A percentile compares a stretch with the other conserved stretches of the same genome.
Evolutionary conservation across 2,329 filamentous ascomycete species (phyloP).

Genomic region (Chaetomium globosum): DNA sequence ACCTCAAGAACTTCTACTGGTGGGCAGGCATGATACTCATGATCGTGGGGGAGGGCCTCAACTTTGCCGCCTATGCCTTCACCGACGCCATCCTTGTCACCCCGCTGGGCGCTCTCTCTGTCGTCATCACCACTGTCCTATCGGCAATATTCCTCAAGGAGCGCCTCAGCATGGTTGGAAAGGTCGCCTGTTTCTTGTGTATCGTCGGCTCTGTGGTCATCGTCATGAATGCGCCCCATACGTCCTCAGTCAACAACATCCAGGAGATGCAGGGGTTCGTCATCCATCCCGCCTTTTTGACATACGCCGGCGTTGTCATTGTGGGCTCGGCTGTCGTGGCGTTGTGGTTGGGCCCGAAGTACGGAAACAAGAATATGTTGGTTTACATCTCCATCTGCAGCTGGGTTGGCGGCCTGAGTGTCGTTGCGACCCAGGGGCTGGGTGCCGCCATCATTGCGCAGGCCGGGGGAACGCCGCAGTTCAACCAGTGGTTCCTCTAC

Average conservation of each 20-base stretch:
- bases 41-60: constrained; percentile 95
- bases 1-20: constrained; percentile 93
- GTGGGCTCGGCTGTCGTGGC: constrained; percentile 72
- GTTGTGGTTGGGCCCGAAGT: constrained; percentile 80
- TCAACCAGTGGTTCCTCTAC: constrained; percentile 97
- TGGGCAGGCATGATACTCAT: constrained; percentile 95
- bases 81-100: constrained; percentile 96
- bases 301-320: constrained; percentile 81
- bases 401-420: constrained; percentile 88
- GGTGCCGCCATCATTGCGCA: constrained; percentile 90
- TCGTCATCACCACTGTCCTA: constrained; percentile 87
- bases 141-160: constrained; percentile 97
- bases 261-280: constrained; percentile 91
- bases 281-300: constrained; percentile 81
- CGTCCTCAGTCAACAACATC: constrained; percentile 83
- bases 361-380: constrained; percentile 96
- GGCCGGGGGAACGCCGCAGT: constrained; percentile 78
- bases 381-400: constrained; percentile 97
- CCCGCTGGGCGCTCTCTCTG: constrained; percentile 84
- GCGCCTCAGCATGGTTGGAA: constrained; percentile 90
- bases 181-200: constrained; percentile 93
- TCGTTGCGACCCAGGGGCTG: constrained; percentile 90
- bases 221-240: constrained; percentile 85
- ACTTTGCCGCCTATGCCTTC: constrained; percentile 96
- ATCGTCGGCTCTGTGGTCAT: constrained; percentile 93